Evolutionary conservation across 2,329 filamentous ascomycete species (phyloP).

Genomic region (Fusarium nisikadoi): DNA sequence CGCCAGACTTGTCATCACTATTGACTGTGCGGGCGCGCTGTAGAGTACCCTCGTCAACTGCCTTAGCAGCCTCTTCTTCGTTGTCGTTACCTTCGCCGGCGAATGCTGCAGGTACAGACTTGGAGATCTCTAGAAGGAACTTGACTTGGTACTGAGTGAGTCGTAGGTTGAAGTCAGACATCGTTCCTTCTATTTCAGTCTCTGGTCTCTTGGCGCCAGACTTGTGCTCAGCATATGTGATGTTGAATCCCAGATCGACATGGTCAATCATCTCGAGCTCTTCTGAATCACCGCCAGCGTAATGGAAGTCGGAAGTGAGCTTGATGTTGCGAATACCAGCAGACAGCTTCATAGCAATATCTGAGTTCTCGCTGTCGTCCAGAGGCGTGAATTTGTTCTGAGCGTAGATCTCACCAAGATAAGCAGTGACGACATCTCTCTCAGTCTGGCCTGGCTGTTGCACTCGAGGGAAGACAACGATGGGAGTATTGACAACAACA

Average conservation of each 20-base stretch:
- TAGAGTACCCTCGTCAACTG: conserved; percentile 70
- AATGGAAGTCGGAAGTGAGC: conserved; percentile 90
- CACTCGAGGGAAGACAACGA: conserved; percentile 90
- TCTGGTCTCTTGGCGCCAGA: conserved; percentile 83
- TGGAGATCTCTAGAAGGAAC: conserved; percentile 87
- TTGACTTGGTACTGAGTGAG: conserved; percentile 92
- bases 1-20: conserved; percentile 46
- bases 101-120: conserved; percentile 89
- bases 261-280: conserved; percentile 97
- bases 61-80: conserved; percentile 78
- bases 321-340: conserved; percentile 93
- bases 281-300: conserved; percentile 75
- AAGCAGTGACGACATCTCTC: conserved; percentile 88
- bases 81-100: conserved; percentile 72
- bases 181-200: conserved; percentile 87
- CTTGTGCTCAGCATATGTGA: conserved; percentile 91
- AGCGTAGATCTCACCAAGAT: conserved; percentile 96
- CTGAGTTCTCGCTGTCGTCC: conserved; percentile 77
- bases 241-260: conserved; percentile 91
- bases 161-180: conserved; percentile 92
- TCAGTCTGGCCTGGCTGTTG: conserved; percentile 75
- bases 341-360: conserved; percentile 87
- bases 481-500: conserved; percentile 91
- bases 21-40: conserved; percentile 59
- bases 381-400: conserved; percentile 91